A percentile compares a stretch with the other conserved stretches of the same genome.
Evolutionary conservation across 2,329 filamentous ascomycete genomes (phyloP).

Genomic region (Tetracladium maxilliforme): DNA sequence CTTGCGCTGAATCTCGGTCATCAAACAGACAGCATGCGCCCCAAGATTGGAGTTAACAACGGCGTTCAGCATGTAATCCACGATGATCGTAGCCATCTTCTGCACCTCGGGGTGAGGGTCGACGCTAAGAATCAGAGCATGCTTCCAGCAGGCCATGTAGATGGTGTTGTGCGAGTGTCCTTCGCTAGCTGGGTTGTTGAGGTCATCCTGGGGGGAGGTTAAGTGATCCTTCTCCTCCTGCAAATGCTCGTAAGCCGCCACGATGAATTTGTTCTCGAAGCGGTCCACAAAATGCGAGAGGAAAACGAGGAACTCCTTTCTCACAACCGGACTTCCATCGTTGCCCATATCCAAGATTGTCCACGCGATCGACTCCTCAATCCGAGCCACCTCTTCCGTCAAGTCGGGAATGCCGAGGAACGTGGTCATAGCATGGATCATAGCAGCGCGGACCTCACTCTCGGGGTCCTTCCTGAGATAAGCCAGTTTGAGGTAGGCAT

Average conservation of each 20-base stretch:
- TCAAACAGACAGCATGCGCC: conserved; percentile 50
- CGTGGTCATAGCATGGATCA: conserved; percentile 84
- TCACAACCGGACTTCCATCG: conserved; percentile 86
- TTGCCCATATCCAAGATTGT: conserved; percentile 83
- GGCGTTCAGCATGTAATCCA: conserved; percentile 71
- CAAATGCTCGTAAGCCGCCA: conserved; percentile 83
- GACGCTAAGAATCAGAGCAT: conserved; percentile 76
- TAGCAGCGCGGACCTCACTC: conserved; percentile 84
- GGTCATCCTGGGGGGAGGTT: conserved; percentile 37
- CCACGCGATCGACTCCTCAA: conserved; percentile 82
- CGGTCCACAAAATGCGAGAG: conserved; percentile 81
- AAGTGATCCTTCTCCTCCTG: conserved; percentile 66
- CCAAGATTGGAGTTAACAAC: conserved; percentile 68
- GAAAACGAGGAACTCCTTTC: conserved; percentile 86
- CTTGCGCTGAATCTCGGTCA: conserved; percentile 55
- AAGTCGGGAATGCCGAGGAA: conserved; percentile 89
- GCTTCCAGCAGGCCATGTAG: conserved; percentile 89
- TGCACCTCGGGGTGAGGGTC: conserved; percentile 93
- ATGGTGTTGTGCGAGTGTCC: conserved; percentile 73
- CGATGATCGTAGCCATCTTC: conserved; percentile 66
- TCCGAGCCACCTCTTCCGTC: conserved; percentile 78
- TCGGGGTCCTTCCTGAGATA: conserved; percentile 72
- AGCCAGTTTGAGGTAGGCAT: conserved; percentile 69
- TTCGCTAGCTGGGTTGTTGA: conserved; percentile 38
- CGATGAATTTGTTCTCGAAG: conserved; percentile 84